Base-by-base conservation (phyloP, 2,329 filamentous ascomycete genomes). In the Ophiosphaerella korrae region DNA sequence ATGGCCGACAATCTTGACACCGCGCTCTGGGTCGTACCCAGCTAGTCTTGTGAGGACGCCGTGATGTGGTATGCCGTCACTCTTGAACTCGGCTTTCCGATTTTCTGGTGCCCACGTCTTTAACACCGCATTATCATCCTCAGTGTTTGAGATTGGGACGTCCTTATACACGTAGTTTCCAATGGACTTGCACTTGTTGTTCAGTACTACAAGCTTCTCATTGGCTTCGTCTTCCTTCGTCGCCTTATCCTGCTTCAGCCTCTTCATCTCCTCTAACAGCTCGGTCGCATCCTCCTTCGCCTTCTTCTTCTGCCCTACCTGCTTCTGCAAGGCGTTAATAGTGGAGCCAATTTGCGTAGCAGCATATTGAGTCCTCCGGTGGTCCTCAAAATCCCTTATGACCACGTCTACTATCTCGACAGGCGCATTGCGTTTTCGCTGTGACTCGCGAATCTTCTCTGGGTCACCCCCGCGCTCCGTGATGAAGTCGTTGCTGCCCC, bases 301-400 rank as follows among this genome's bases (percentile, higher is more conserved):
- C 87, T 96, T 96, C 80, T 96, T 96, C 82, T 93, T 95, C 67
- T 84, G 80, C 14, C 89, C 91, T 70, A 97, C 96, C 73, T 92
- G 86, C 77, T 96, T 96, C 74, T 96, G 90, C 26, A 91, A 83
- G 16, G 84, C 86, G 77, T 97, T 97, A 76, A 96, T 92, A 78
- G 89, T 86, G 66, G 86, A 86, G 61, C 88, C 88, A 63, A 94
- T 83, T 74, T 96, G 90, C 16, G 87, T 90, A 7, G 87, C 89
- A 47, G 83, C 85, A 70, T 93, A 94, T 54, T 90, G 84, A 46
- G 88, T 90, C 77, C 82, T 86, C 66, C 90, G 85, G 76, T 93
- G 90, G 66, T 93, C 90, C 72, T 96, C 89, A 73, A 89, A 97
- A 71, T 95, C 79, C 18, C 82, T 82, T 71, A 97, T 94, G 53